Percentiles rank a stretch among this genome's conserved stretches.
These are phyloP conservation scores for Suillus weaverae DNA, from an alignment of 768 basidiomycete species.

Conservation along the genomic window DNA sequence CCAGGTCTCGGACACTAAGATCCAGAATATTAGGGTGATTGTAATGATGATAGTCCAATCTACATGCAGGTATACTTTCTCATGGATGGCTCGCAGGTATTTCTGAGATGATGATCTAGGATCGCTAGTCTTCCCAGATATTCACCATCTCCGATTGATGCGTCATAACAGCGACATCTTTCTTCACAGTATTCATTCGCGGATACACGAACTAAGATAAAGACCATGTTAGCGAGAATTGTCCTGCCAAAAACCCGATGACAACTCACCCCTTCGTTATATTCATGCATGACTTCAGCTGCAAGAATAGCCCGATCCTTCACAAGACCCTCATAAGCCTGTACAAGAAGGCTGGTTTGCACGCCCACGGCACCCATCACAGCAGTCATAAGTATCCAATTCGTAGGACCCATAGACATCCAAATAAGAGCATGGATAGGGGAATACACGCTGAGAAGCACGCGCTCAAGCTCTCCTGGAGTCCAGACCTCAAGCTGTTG, in stretches of 20 bases:
- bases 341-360: slow-evolving; percentile 48
- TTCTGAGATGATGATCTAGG: not conserved
- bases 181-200: slow-evolving; percentile 71
- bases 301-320: slow-evolving; percentile 77
- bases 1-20: not conserved
- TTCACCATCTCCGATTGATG: slow-evolving; percentile 77
- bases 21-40: not conserved
- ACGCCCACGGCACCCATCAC: slow-evolving; percentile 66
- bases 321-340: slow-evolving; percentile 58
- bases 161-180: slow-evolving; percentile 83
- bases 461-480: slow-evolving; percentile 69
- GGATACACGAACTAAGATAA: slow-evolving; percentile 74
- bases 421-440: slow-evolving; percentile 75
- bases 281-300: slow-evolving; percentile 82
- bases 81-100: not conserved
- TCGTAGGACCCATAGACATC: slow-evolving; percentile 66
- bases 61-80: slow-evolving; percentile 1
- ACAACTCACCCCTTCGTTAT: slow-evolving; percentile 68
- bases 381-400: slow-evolving; percentile 73
- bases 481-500: slow-evolving; percentile 81
- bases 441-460: slow-evolving; percentile 74
- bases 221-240: not conserved
- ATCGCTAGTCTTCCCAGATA: slow-evolving; percentile 45
- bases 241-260: not conserved
- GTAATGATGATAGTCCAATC: not conserved